phyloP scores from a whole-genome alignment of 1,139 yeast species.

The Tardiomyces depauwii region DNA sequence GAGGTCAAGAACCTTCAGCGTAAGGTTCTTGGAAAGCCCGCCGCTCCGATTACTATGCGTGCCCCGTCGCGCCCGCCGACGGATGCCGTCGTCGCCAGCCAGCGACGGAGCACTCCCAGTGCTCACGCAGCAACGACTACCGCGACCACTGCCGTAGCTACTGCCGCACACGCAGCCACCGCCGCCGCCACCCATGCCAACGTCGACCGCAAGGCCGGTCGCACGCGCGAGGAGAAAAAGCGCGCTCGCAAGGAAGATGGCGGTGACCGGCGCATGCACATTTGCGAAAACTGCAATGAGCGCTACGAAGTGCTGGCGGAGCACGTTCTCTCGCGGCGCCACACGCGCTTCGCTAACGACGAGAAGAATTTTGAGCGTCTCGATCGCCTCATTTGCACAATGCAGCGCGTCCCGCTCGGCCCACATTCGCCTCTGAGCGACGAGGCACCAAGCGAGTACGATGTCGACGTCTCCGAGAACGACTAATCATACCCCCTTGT shows the following conservation, averaged over 20 bases:
- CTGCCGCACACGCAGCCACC: no score
- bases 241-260: neutral
- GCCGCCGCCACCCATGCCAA: no score
- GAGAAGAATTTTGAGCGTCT: slow-evolving; percentile 63
- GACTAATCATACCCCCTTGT: no score
- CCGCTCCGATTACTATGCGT: slow-evolving; percentile 13
- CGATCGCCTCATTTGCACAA: slow-evolving; percentile 32
- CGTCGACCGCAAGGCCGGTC: neutral
- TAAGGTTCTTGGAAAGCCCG: slow-evolving; percentile 23
- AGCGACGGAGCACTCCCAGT: neutral
- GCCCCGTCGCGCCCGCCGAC: slow-evolving; percentile 1
- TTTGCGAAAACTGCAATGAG: slow-evolving; percentile 90
- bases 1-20: slow-evolving; percentile 51
- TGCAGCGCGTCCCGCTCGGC: neutral
- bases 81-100: slow-evolving; percentile 6
- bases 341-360: slow-evolving; percentile 69
- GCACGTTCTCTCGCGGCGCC: slow-evolving; percentile 63
- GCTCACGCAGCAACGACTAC: neutral
- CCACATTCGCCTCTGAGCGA: no score
- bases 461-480: no score
- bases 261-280: slow-evolving; percentile 17
- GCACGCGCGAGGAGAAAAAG: neutral
- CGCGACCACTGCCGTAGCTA: no score
- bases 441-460: no score
- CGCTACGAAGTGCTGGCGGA: slow-evolving; percentile 72